A percentile compares a stretch with the other conserved stretches of the same genome.
Evolutionary conservation across 208 protist species (phyloP).

Genomic region (Crithidia mellificae): DNA sequence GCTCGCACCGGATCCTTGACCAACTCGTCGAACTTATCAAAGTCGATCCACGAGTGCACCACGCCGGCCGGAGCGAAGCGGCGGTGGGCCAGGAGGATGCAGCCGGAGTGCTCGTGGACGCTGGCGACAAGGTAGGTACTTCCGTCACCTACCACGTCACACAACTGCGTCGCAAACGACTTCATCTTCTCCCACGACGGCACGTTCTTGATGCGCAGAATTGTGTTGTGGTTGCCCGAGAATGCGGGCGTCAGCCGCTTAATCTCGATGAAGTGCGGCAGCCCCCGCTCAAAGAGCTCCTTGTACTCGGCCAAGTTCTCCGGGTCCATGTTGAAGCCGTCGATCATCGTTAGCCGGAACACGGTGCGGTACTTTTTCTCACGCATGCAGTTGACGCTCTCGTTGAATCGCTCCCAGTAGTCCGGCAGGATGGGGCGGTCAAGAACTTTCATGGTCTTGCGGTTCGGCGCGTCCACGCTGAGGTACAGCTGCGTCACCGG

Average conservation of each 20-base stretch:
- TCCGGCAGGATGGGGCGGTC: constrained; percentile 92
- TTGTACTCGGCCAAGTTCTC: constrained; percentile 91
- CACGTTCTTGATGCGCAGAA: constrained; percentile 94
- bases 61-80: constrained; percentile 64
- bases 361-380: constrained; percentile 92
- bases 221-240: constrained; percentile 70
- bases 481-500: constrained; percentile 95
- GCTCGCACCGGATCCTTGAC: constrained; percentile 38
- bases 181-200: constrained; percentile 90
- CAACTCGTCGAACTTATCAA: constrained; percentile 78
- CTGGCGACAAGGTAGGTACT: constrained; percentile 72
- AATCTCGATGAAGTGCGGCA: constrained; percentile 94
- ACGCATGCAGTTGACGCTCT: constrained; percentile 88
- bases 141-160: constrained; percentile 56
- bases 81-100: constrained; percentile 81
- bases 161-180: constrained; percentile 68
- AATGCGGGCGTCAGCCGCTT: constrained; percentile 94
- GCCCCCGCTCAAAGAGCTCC: constrained; percentile 80
- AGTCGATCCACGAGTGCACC: constrained; percentile 90
- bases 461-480: constrained; percentile 92
- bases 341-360: constrained; percentile 96
- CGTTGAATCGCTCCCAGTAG: constrained; percentile 95
- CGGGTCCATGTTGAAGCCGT: constrained; percentile 92
- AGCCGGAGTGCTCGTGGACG: constrained; percentile 90
- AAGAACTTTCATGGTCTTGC: constrained; percentile 87